Evolutionary conservation across 2,329 filamentous ascomycete species (phyloP).

Genomic region (Aspergillus viridinutans): DNA sequence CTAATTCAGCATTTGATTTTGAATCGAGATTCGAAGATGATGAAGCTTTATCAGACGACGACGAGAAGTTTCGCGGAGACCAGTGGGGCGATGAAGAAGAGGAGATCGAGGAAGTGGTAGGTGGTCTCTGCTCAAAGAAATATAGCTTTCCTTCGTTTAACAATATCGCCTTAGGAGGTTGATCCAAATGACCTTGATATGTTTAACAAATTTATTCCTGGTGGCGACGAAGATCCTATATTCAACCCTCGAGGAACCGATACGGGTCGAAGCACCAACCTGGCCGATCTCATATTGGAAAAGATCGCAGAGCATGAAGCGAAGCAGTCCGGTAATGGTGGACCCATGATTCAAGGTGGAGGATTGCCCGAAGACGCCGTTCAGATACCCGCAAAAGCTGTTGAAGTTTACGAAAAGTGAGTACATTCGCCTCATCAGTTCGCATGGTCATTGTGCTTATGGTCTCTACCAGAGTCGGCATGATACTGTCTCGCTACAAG

Average conservation of each 20-base stretch:
- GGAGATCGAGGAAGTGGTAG: slow-evolving; percentile 48
- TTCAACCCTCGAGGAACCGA: slow-evolving; percentile 54
- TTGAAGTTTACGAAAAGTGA: slow-evolving; percentile 89
- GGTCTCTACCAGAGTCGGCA: slow-evolving; percentile 60
- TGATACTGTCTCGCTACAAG: slow-evolving; percentile 88
- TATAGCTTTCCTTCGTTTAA: not conserved
- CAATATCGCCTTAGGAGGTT: slow-evolving; percentile 56
- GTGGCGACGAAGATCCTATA: slow-evolving; percentile 68
- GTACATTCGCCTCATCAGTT: slow-evolving; percentile 11
- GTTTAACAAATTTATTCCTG: slow-evolving; percentile 84
- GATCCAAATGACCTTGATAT: slow-evolving; percentile 84
- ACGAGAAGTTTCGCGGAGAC: slow-evolving; percentile 54
- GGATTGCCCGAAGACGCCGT: slow-evolving; percentile 70
- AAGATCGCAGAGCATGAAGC: slow-evolving; percentile 93
- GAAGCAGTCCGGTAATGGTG: slow-evolving; percentile 47
- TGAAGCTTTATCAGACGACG: slow-evolving; percentile 44
- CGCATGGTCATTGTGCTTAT: not conserved
- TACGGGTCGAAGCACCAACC: slow-evolving; percentile 62
- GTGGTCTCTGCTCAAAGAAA: slow-evolving; percentile 5
- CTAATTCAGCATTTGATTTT: slow-evolving; percentile 71
- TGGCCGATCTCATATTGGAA: slow-evolving; percentile 87
- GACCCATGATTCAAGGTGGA: slow-evolving; percentile 47
- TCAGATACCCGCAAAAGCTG: slow-evolving; percentile 82
- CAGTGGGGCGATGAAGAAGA: slow-evolving; percentile 82
- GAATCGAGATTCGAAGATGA: slow-evolving; percentile 66